phyloP scores from a whole-genome alignment of 495 filamentous ascomycete species.

The Aspergillus nidulans region DNA sequence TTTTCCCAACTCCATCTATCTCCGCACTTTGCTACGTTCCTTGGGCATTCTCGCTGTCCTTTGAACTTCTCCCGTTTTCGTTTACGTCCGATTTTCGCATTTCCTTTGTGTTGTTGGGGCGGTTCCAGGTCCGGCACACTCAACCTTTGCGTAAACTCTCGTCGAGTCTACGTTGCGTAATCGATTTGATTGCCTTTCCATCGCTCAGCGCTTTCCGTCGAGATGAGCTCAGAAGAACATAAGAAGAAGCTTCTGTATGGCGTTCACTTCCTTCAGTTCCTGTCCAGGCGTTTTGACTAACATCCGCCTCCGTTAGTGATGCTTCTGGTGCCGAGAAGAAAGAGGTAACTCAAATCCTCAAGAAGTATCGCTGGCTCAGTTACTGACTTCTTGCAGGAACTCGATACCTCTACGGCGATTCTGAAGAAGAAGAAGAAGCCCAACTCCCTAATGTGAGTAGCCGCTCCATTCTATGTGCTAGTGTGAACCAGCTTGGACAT shows the following conservation, averaged over 20 bases:
- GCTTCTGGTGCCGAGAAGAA: slow-evolving; percentile 83
- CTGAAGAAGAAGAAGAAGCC: slow-evolving; percentile 99
- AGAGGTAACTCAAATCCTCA: slow-evolving; percentile 52
- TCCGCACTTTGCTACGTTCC: slow-evolving; percentile 12
- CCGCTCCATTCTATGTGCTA: slow-evolving; percentile 4
- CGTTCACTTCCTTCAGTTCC: slow-evolving; percentile 3
- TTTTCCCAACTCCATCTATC: slow-evolving; percentile 19
- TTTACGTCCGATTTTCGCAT: slow-evolving; percentile 1
- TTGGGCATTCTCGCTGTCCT: slow-evolving; percentile 28
- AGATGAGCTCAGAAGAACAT: slow-evolving; percentile 70
- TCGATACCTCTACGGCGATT: slow-evolving; percentile 95
- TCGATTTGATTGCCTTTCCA: slow-evolving; percentile 9
- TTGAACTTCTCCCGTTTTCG: slow-evolving; percentile 1
- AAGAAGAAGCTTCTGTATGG: slow-evolving; percentile 93
- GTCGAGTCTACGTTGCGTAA: slow-evolving; percentile 20
- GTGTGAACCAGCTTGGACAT: neutral
- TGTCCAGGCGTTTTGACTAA: slow-evolving; percentile 31
- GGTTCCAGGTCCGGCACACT: slow-evolving; percentile 11
- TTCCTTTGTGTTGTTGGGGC: slow-evolving; percentile 9
- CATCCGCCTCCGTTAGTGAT: slow-evolving; percentile 64
- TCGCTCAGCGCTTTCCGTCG: slow-evolving; percentile 21
- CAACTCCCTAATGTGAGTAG: slow-evolving; percentile 93
- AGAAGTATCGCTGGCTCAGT: neutral
- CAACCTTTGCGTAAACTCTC: slow-evolving; percentile 17
- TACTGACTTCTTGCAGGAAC: slow-evolving; percentile 54